Conservation (phyloP, 2,329 filamentous ascomycete species). For the Botrytis galanthina region DNA sequence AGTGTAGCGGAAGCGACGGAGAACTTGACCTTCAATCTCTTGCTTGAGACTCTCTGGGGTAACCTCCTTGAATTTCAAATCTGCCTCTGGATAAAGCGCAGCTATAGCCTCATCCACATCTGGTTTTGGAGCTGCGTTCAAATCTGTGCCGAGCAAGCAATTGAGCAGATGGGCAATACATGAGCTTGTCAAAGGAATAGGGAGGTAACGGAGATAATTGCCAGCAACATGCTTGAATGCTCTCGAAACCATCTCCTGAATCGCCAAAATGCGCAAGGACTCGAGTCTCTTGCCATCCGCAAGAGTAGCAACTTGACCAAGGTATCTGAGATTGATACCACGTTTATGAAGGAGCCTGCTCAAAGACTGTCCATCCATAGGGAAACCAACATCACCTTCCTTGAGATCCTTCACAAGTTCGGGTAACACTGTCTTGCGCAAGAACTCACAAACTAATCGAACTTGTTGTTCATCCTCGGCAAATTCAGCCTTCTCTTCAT, state of each 20-base stretch:
- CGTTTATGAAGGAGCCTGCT: constrained; percentile 89
- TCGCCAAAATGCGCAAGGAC: constrained; percentile 71
- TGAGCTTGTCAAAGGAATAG: constrained; percentile 74
- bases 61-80: constrained; percentile 76
- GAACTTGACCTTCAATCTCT: constrained; percentile 70
- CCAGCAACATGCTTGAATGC: constrained; percentile 91
- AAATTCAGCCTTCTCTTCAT: constrained; percentile 83
- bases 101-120: constrained; percentile 75
- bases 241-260: constrained; percentile 93
- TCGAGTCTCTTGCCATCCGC: constrained; percentile 69
- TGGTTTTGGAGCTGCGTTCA: constrained; percentile 75
- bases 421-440: constrained; percentile 77
- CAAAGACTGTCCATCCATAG: constrained; percentile 95
- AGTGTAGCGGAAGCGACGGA: constrained; percentile 72
- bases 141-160: constrained; percentile 75
- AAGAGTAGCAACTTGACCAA: constrained; percentile 77
- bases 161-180: constrained; percentile 88
- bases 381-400: constrained; percentile 92
- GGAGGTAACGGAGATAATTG: constrained; percentile 74
- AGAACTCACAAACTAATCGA: constrained; percentile 74
- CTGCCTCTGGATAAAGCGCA: constrained; percentile 74
- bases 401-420: constrained; percentile 81
- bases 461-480: constrained; percentile 85
- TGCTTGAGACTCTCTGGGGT: constrained; percentile 69
- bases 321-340: constrained; percentile 93